Conservation (phyloP, 1,284 basidiomycete species). For the Ustilago loliicola region DNA sequence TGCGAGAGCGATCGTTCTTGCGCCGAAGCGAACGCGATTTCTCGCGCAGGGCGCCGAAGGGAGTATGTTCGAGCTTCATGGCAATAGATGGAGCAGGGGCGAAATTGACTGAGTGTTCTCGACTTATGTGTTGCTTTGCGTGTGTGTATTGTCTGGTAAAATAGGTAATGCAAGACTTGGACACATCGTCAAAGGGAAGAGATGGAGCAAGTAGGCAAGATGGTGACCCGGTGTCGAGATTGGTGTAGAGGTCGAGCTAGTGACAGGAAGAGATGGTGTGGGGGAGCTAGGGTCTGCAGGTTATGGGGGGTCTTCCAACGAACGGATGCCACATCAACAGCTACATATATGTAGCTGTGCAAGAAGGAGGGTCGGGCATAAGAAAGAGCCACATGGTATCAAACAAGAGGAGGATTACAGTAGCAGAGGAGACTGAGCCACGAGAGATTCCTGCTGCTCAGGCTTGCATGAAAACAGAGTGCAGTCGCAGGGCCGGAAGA, state of each 20-base stretch:
- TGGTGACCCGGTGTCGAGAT: background rate
- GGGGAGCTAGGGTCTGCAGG: conserved; percentile 2
- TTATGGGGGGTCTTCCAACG: background rate
- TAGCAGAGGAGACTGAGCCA: background rate
- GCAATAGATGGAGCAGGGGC: conserved; percentile 15
- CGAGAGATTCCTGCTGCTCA: conserved; percentile 5
- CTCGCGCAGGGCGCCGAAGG: conserved; percentile 31
- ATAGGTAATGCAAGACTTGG: background rate
- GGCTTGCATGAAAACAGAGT: background rate
- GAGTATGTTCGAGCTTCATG: conserved; percentile 46
- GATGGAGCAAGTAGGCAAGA: background rate
- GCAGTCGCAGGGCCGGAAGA: background rate
- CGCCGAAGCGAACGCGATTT: conserved; percentile 35
- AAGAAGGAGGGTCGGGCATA: background rate
- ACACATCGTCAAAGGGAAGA: conserved; percentile 4
- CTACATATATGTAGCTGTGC: background rate
- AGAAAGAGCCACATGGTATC: conserved; percentile 7
- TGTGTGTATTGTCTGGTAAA: background rate
- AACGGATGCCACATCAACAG: background rate
- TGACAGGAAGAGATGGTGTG: background rate
- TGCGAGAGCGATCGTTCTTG: conserved; percentile 38
- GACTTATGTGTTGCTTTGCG: conserved; percentile 1
- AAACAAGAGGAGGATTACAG: background rate
- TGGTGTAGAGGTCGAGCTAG: background rate
- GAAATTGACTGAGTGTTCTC: background rate